A percentile compares a stretch with the other conserved stretches of the same genome.
Conservation (phyloP, 73 alveolate species). For the Paramecium primaurelia region DNA sequence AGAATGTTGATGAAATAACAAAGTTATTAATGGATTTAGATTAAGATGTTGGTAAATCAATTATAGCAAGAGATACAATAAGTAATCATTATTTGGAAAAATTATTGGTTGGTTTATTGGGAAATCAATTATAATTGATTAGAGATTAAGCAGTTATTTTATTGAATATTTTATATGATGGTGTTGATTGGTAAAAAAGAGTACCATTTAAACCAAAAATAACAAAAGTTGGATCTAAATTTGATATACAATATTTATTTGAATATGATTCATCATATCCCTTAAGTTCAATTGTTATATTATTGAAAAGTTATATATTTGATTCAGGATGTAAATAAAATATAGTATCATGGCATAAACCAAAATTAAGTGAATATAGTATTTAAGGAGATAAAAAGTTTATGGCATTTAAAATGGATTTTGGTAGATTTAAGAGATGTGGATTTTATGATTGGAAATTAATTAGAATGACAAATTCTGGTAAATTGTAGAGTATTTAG, state of each 20-base stretch:
- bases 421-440: constrained; percentile 91
- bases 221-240: constrained; percentile 77
- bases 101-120: constrained; percentile 55
- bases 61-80: constrained; percentile 60
- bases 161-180: constrained; percentile 95
- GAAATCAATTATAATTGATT: constrained; percentile 45
- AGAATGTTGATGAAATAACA: constrained; percentile 36
- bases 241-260: constrained; percentile 46
- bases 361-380: constrained; percentile 51
- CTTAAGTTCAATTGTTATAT: constrained; percentile 7
- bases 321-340: constrained; percentile 53
- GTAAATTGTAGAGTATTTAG: constrained; percentile 33
- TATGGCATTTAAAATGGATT: constrained; percentile 59
- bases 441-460: constrained; percentile 99
- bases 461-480: constrained; percentile 68
- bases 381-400: constrained; percentile 54
- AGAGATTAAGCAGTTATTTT: constrained; percentile 90
- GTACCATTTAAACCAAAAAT: constrained; percentile 86
- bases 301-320: constrained; percentile 36
- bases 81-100: constrained; percentile 58
- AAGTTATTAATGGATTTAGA: constrained; percentile 41
- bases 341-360: constrained; percentile 59
- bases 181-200: constrained; percentile 93
- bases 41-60: constrained; percentile 34
- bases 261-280: constrained; percentile 62